Evolutionary conservation across 1,284 basidiomycete species (phyloP).

Genomic region (Trichosporon ovoides): DNA sequence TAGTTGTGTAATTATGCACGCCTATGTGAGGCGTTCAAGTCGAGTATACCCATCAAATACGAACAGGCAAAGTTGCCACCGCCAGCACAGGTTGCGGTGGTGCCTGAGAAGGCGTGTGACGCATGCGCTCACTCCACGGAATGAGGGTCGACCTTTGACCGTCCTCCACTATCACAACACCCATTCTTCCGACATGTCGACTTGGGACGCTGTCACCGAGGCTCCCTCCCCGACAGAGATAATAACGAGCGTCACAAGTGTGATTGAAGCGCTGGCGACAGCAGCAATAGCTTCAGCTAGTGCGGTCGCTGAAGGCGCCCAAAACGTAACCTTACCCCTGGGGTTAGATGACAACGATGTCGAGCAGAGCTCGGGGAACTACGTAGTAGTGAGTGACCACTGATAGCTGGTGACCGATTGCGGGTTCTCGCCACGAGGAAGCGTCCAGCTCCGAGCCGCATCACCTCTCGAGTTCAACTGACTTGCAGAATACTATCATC

Average conservation of each 20-base stretch:
- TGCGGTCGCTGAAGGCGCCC: neutral
- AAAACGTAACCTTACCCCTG: constrained; percentile 8
- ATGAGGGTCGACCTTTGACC: neutral
- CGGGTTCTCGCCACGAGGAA: no score
- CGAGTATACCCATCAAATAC: no score
- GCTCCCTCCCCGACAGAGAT: neutral
- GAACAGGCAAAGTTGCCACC: no score
- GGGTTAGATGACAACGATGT: constrained; percentile 12
- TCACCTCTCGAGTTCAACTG: neutral
- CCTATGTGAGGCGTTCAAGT: no score
- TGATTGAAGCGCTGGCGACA: constrained; percentile 16
- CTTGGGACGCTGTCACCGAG: neutral
- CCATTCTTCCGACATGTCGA: neutral
- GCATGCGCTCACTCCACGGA: no score
- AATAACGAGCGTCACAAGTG: constrained; percentile 7
- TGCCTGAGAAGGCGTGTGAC: no score
- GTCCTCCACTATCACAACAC: constrained; percentile 1
- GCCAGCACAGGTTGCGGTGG: no score
- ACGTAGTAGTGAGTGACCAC: constrained; percentile 18
- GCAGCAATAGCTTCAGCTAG: neutral
- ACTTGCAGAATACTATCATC: constrained; percentile 46
- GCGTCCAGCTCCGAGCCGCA: no score
- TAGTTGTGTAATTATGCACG: no score
- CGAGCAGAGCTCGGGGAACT: constrained; percentile 25
- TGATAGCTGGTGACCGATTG: neutral